These are phyloP conservation scores for Chaetomiaceae sp. DNA, from an alignment of 2,329 filamentous ascomycete genomes.

Conservation along the genomic window DNA sequence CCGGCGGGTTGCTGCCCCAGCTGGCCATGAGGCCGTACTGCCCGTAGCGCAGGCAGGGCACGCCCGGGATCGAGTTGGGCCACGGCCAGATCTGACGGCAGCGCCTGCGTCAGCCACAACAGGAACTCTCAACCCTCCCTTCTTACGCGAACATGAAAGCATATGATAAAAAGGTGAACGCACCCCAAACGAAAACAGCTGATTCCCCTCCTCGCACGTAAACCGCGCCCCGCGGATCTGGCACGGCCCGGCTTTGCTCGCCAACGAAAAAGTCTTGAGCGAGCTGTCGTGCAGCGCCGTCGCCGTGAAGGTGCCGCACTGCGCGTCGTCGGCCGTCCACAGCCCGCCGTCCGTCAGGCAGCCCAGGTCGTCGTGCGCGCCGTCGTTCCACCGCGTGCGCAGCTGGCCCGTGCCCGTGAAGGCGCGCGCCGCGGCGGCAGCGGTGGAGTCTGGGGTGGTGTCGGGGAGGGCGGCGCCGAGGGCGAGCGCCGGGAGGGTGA, in stretches of 20 bases:
- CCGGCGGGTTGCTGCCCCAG: neutral
- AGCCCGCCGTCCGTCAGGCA: constrained; percentile 9
- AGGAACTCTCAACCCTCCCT: neutral
- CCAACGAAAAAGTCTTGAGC: no score
- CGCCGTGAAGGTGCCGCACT: constrained; percentile 5
- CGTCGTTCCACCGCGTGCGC: constrained; percentile 3
- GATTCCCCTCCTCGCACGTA: neutral
- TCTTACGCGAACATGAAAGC: neutral
- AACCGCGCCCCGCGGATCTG: neutral
- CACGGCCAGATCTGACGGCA: neutral
- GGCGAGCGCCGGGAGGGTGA: no score
- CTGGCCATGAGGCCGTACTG: constrained; percentile 4
- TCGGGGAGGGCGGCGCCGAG: no score
- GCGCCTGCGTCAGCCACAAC: neutral
- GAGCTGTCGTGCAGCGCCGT: no score
- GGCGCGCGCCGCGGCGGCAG: no score
- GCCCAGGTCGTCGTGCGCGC: constrained; percentile 9
- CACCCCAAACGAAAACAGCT: neutral
- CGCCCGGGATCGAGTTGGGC: neutral
- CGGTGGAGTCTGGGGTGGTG: no score
- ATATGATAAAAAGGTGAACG: neutral
- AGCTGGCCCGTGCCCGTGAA: constrained; percentile 7
- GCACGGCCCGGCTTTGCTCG: constrained; percentile 6
- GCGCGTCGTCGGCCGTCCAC: constrained; percentile 10
- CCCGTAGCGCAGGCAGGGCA: constrained; percentile 4